Evolutionary conservation across 306 rosid species (phyloP).

Genomic region (Astragalus membranaceus): DNA sequence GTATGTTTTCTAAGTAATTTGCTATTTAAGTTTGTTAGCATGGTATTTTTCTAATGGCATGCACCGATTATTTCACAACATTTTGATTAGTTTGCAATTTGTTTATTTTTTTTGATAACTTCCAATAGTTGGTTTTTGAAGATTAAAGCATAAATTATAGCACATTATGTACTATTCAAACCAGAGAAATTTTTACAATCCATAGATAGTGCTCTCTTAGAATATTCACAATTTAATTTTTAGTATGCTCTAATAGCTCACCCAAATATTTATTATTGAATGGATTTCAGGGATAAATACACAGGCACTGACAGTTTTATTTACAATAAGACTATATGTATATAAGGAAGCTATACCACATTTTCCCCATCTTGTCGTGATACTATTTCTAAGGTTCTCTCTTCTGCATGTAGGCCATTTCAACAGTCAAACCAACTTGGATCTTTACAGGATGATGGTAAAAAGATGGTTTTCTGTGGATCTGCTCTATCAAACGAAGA

Average conservation of each 20-base stretch:
- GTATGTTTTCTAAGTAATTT: slow-evolving; percentile 20
- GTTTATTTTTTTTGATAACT: neutral
- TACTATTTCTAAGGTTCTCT: slow-evolving; percentile 13
- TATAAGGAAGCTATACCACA: neutral
- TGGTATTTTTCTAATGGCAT: neutral
- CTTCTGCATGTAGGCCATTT: slow-evolving; percentile 33
- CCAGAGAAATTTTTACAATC: neutral
- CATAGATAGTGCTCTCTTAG: neutral
- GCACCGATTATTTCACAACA: neutral
- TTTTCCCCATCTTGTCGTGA: neutral
- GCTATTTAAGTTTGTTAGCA: neutral
- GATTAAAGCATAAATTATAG: neutral
- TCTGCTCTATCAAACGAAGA: slow-evolving; percentile 77
- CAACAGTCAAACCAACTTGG: slow-evolving; percentile 22
- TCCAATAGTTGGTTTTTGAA: neutral
- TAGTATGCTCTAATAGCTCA: neutral
- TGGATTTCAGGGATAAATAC: neutral
- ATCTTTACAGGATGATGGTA: slow-evolving; percentile 24
- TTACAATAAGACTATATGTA: neutral
- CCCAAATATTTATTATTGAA: neutral
- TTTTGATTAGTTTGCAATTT: neutral
- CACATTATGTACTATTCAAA: neutral
- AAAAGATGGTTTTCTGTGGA: slow-evolving; percentile 60
- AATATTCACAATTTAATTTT: neutral
- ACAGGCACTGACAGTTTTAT: neutral